Base-by-base conservation (phyloP, 2,329 filamentous ascomycete species). In the Colletotrichum musicola region DNA sequence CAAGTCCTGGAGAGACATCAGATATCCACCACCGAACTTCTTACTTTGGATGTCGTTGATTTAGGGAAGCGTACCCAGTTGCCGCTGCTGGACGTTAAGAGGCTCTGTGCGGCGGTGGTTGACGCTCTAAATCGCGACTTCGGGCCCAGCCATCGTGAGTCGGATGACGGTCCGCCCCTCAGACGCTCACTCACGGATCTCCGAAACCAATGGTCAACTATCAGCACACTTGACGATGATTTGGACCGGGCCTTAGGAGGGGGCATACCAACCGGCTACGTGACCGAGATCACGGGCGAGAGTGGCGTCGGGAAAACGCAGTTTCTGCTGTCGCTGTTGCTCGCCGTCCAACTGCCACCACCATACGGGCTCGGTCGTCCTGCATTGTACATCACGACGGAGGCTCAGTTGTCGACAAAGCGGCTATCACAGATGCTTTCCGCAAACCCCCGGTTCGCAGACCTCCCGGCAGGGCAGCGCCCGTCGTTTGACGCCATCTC, bases 281-380 rank as follows among this genome's bases (percentile, higher is more conserved):
- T 99, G 75, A 94, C 93, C 7, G 96, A 99, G 79, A 86, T 99
- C 69, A 92, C 94, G 1, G 96, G 96, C 67, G 96, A 98, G 83
- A 97, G 94, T 72, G 96, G 95, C 74, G 93, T 91, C 72, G 96
- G 95, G 75, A 99, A 99, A 86, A 98, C 96, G 1, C 96, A 99
- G 79, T 89, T 98, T 75, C 90, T 98, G 30, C 88, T 98, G 30
- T 90, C 91, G 22, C 87, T 99, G 30, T 90, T 97, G 51, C 89
- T 98, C 40, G 88, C 95, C 38, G 91, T 91, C 16, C 96, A 99
- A 79, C 90, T 98, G 4, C 90, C 93, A 2, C 81, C 89, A 1
- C 92, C 93, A 0, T 84, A 85, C 49, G 94, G 93, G 6, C 85
- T 94, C 0, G 87, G 87, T 44, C 89, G 90, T 69, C 87, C 90